Base-by-base conservation (phyloP, 164 flowering plant species). In the Cinnamomum chago region DNA sequence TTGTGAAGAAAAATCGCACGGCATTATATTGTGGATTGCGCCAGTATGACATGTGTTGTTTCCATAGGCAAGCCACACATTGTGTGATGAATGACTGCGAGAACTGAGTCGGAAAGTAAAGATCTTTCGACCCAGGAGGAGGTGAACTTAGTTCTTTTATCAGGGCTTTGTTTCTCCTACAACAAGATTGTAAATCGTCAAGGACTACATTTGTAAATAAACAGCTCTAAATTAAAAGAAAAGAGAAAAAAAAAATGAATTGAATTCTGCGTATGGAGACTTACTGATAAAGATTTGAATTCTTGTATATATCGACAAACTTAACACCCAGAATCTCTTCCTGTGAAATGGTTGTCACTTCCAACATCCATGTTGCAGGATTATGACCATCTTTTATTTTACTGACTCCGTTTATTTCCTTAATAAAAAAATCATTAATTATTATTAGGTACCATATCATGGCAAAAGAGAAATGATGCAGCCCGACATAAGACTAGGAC, bases 21-120 rank as follows among this genome's bases (percentile, higher is more conserved):
- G 88, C 87, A 50, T 82, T 87, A 72, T 86, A 88, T 30, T 79
- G 76, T 22, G 90, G 86, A 65, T 87, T 88, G 5, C 86, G 82
- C 91, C 89, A 86, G 68, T 86, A 86, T 22, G 89, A 83, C 81
- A 65, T 50, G 58, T 78, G 78, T 65, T 83, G 88, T 75, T 88
- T 88, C 87, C 87, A 88, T 23, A 88, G 75, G 83, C 91, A 86
- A 12, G 90, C 90, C 11, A 74, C 13, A 79, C 87, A 88, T 51
- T 87, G 91, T 5, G 67, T 76, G 72, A 78, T n/a, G 77, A 84
- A 84, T 3, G 91, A 70, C 35, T 84, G 88, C 2, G 90, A 81
- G 50, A 81, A 85, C 58, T 79, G 81, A 50, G 86, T 79, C 3
- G 82, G 73, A 72, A 85, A 87, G 79, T 79, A 74, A 14, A 88